phyloP scores from a whole-genome alignment of 805 yeast genomes.

The Saccharomycopsis sp. region DNA sequence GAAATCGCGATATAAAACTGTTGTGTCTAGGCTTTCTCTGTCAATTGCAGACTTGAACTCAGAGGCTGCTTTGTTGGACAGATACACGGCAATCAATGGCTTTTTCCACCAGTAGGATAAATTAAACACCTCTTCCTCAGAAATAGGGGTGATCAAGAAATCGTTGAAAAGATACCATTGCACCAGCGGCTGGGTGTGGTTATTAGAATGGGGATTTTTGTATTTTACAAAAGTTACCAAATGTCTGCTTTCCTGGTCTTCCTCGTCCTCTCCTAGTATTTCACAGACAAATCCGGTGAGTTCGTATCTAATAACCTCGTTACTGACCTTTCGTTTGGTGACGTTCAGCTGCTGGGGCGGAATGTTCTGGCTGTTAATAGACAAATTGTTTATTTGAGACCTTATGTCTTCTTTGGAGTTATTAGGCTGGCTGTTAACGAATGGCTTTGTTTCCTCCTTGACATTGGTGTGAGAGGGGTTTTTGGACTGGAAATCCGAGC shows the following conservation, averaged over 20 bases:
- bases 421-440: neutral
- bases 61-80: slow-evolving; percentile 38
- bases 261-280: slow-evolving; percentile 38
- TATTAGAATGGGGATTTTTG: slow-evolving; percentile 27
- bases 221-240: slow-evolving; percentile 53
- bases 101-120: slow-evolving; percentile 73
- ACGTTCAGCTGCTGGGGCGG: neutral
- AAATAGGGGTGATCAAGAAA: slow-evolving; percentile 71
- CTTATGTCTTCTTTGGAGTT: neutral
- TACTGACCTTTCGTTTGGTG: neutral
- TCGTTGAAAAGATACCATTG: slow-evolving; percentile 87
- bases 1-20: slow-evolving; percentile 66
- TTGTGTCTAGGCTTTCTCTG: slow-evolving; percentile 45
- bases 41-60: slow-evolving; percentile 39
- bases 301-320: slow-evolving; percentile 44
- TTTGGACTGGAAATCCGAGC: slow-evolving; percentile 26
- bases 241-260: slow-evolving; percentile 47
- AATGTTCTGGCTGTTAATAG: neutral
- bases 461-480: neutral
- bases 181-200: slow-evolving; percentile 23
- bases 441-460: too few relatives aligned
- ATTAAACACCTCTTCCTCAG: slow-evolving; percentile 73
- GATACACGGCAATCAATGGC: slow-evolving; percentile 67
- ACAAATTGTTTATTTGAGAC: neutral
- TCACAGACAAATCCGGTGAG: slow-evolving; percentile 66